Conservation (phyloP, 495 filamentous ascomycete genomes). For the Penicillium paxilli region DNA sequence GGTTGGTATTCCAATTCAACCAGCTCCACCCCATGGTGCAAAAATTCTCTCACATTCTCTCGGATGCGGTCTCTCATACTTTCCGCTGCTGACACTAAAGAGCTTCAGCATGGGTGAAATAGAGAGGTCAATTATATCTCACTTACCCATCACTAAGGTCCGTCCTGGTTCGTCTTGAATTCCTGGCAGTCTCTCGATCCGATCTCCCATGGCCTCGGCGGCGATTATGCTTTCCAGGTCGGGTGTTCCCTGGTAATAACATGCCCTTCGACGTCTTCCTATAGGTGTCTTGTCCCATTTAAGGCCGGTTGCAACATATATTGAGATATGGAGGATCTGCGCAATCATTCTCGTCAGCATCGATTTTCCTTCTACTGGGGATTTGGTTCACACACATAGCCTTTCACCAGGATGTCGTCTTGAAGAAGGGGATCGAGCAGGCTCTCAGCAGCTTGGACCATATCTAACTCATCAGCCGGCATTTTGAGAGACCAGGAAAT, state of each 20-base stretch:
- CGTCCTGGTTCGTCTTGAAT: slow-evolving; percentile 16
- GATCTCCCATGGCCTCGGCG: slow-evolving; percentile 13
- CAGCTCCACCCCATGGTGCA: slow-evolving; percentile 16
- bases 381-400: slow-evolving; percentile 19
- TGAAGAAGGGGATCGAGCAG: slow-evolving; percentile 21
- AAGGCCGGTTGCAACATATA: slow-evolving; percentile 18
- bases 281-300: slow-evolving; percentile 9
- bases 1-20: slow-evolving; percentile 22
- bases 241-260: slow-evolving; percentile 16
- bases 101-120: slow-evolving; percentile 4
- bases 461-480: slow-evolving; percentile 3
- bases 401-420: slow-evolving; percentile 23
- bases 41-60: slow-evolving; percentile 9
- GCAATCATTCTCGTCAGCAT: neutral
- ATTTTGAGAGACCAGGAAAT: neutral
- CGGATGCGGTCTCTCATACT: slow-evolving; percentile 15
- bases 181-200: slow-evolving; percentile 19
- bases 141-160: slow-evolving; percentile 22
- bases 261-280: slow-evolving; percentile 15
- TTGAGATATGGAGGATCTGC: slow-evolving; percentile 22
- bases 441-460: slow-evolving; percentile 3
- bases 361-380: neutral
- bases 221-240: slow-evolving; percentile 19
- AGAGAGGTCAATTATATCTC: neutral
- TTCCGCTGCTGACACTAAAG: slow-evolving; percentile 8